Evolutionary conservation across 257 asterid genomes (phyloP), one percentile per base, ranked within the genome.

Genomic region (Nemophila menziesii): DNA sequence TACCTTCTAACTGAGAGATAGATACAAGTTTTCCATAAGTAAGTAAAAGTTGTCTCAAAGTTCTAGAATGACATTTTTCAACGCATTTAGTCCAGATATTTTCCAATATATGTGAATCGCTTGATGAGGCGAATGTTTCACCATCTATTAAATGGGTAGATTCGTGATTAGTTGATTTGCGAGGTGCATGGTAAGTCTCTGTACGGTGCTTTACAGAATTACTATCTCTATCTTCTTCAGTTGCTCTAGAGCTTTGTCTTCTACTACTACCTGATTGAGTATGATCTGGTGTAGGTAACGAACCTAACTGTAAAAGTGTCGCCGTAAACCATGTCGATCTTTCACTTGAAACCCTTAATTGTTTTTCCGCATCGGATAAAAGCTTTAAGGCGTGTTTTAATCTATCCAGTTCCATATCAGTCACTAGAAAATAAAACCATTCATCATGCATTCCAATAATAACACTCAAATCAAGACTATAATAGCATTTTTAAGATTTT

Each of bases 271-370:
- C 93, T 3, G 89, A 79, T 60, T 74, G 93, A 43, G 82, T 70
- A 52, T 45, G 79, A 56, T 75, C 92, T 1, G 81, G 80, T 4
- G 92, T 74, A 36, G 96, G 68, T 17, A 60, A 42, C 0, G 94
- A 85, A 48, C 99, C 96, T 53, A 90, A 66, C 53, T 85, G 96
- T 41, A 90, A 64, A n/a, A 90, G 62, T 29, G 99, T 90, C 51
- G 94, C 98, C 1, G 94, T 85, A 77, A 90, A 90, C 96, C 98
- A 90, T 20, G 98, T 90, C 20, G 98, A 81, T 34, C 93, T 84
- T 54, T 85, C 98, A 24, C 70, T 72, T 39, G 98, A 81, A 49
- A 69, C 81, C 57, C 98, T 65, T 46, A 85, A 70, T 50, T 81
- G 99, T 70, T 79, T 90, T 66, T 90, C 96, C 8, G 96, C 84